Base-by-base conservation (phyloP, 2,329 filamentous ascomycete species). In the Microascus cirrosus region DNA sequence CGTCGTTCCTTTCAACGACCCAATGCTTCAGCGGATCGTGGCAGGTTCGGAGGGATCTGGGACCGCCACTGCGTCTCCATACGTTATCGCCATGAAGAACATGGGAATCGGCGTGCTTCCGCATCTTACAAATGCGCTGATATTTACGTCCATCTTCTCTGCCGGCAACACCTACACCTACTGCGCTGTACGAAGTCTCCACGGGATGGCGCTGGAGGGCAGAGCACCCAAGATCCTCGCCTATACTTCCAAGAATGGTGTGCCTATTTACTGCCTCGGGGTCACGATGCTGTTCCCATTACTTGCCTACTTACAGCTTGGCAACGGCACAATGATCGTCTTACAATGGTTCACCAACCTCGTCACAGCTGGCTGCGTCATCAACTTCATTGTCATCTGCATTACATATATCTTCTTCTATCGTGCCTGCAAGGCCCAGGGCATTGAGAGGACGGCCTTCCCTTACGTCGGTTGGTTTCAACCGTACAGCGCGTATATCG, bases 71-170 rank as follows among this genome's bases (percentile, higher is more conserved):
- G 73, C 79, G 65, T 73, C 69, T 66, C 86, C 85, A 12, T 89
- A 85, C 64, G 87, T 91, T 59, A 88, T 91, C 61, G 87, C 87
- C n/a, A 83, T 86, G 39, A 76, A 79, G 11, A 78, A 82, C 34
- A 87, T 87, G 1, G 83, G 85, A 0, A 84, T 91, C 59, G 76
- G 74, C 5, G 84, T 78, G 7, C 79, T 91, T 3, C 85, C 86
- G 0, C 83, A 82, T 4, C 80, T 92, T 57, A 84, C 93, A 70
- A 93, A 92, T 67, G 87, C 86, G 36, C 76, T 91, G 22, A 85
- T 92, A 63, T 77, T 91, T 62, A 88, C 84, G 0, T 87, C 85
- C 59, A 64, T 78, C 2, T 80, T 82, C 61, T 80, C 76, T 55
- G 78, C 76, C 1, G 81, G 79, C 0, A 82, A 82, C 66, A 78